These are phyloP conservation scores for Cyberlindnera americana DNA, from an alignment of 805 yeast genomes.

Conservation along the genomic window DNA sequence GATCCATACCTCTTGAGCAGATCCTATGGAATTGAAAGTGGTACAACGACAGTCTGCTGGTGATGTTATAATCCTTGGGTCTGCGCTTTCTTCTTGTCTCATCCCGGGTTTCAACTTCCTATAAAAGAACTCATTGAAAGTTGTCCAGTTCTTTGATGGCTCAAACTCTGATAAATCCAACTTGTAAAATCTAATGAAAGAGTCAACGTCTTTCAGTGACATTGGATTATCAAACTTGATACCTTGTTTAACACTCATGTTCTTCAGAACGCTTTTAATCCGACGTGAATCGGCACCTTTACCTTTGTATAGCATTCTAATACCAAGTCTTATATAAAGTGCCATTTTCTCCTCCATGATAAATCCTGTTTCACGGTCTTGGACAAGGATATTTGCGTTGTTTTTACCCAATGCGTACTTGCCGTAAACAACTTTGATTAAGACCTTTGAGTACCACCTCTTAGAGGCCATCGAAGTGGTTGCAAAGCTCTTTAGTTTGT, in stretches of 20 bases:
- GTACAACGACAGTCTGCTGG: slow-evolving; percentile 89
- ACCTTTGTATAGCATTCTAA: slow-evolving; percentile 76
- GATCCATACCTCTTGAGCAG: slow-evolving; percentile 81
- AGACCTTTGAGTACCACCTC: slow-evolving; percentile 81
- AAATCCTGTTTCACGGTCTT: slow-evolving; percentile 84
- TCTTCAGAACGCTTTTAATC: slow-evolving; percentile 56
- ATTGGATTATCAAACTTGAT: slow-evolving; percentile 68
- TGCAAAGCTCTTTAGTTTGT: slow-evolving; percentile 70
- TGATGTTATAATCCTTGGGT: slow-evolving; percentile 16
- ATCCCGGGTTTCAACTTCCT: slow-evolving; percentile 69
- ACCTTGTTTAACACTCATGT: slow-evolving; percentile 79
- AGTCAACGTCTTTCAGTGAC: slow-evolving; percentile 63
- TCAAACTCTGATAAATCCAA: slow-evolving; percentile 73
- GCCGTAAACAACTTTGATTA: slow-evolving; percentile 85
- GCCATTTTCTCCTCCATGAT: slow-evolving; percentile 93
- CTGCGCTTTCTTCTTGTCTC: slow-evolving; percentile 57
- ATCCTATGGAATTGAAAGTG: slow-evolving; percentile 53
- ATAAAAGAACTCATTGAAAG: slow-evolving; percentile 89
- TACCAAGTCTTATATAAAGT: slow-evolving; percentile 82
- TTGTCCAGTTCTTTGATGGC: slow-evolving; percentile 43
- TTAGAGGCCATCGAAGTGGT: slow-evolving; percentile 79
- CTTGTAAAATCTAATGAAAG: slow-evolving; percentile 82
- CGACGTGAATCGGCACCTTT: slow-evolving; percentile 57
- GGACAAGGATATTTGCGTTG: slow-evolving; percentile 92
- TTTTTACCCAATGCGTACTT: slow-evolving; percentile 81